phyloP scores from a whole-genome alignment of 306 rosid species.

The Parietaria judaica region DNA sequence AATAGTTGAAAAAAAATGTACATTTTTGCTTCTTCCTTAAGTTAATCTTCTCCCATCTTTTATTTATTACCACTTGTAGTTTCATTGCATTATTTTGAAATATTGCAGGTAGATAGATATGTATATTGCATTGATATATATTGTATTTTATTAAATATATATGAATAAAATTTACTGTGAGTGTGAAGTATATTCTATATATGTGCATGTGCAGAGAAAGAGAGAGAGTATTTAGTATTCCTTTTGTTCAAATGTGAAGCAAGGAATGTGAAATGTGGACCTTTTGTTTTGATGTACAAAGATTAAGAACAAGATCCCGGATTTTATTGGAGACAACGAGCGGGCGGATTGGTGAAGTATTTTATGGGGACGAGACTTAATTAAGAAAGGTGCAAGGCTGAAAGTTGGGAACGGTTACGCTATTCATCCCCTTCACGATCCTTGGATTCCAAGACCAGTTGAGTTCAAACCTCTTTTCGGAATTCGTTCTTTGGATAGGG shows the following conservation, averaged over 20 bases:
- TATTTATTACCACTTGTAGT: constrained; percentile 9
- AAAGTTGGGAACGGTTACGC: too few species aligned
- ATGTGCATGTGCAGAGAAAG: not conserved
- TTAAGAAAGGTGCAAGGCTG: too few species aligned
- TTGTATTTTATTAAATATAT: too few species aligned
- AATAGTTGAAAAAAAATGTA: not conserved
- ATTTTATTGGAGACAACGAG: too few species aligned
- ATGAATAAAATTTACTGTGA: not conserved
- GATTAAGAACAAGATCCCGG: too few species aligned
- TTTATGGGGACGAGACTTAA: too few species aligned
- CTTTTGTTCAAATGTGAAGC: constrained; percentile 6
- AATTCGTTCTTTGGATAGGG: too few species aligned
- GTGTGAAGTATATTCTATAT: not conserved
- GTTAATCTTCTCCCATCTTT: not conserved
- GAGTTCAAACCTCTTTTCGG: too few species aligned
- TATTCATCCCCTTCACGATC: too few species aligned
- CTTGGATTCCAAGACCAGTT: too few species aligned
- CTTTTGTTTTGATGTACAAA: not conserved
- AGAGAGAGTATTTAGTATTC: not conserved
- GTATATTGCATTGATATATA: not conserved
- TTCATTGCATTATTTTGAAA: not conserved
- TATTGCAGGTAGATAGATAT: constrained; percentile 5
- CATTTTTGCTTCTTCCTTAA: constrained; percentile 16
- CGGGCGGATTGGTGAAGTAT: too few species aligned
- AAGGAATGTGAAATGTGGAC: constrained; percentile 1